Evolutionary conservation across 352 stramenopile genomes (phyloP).

Genomic region (Globisporangium ultimum): DNA sequence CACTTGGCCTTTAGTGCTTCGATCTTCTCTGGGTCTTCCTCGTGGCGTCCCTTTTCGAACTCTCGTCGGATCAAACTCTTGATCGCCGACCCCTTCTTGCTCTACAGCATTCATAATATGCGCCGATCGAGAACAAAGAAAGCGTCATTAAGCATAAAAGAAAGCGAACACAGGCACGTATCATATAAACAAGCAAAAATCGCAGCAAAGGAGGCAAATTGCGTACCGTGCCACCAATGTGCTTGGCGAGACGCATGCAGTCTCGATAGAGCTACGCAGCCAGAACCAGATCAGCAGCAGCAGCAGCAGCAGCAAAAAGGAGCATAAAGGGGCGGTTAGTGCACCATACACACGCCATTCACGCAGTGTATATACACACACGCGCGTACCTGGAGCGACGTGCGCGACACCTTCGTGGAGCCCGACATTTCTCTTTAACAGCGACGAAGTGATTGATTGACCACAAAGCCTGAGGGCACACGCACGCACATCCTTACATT

Average conservation of each 20-base stretch:
- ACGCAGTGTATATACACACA: too few species aligned
- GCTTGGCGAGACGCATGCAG: conserved; percentile 81
- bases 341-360: too few species aligned
- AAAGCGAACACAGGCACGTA: too few species aligned
- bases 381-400: conserved; percentile 57
- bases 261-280: conserved; percentile 71
- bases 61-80: conserved; percentile 66
- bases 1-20: conserved; percentile 84
- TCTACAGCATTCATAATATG: conserved; percentile 26
- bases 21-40: conserved; percentile 82
- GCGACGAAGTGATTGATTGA: too few species aligned
- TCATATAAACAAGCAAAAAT: background rate
- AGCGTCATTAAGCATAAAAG: too few species aligned
- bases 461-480: too few species aligned
- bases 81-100: conserved; percentile 81
- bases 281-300: background rate
- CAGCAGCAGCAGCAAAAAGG: background rate
- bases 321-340: too few species aligned
- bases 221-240: conserved; percentile 78
- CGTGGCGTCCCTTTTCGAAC: conserved; percentile 72
- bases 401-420: conserved; percentile 67
- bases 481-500: too few species aligned
- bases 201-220: background rate
- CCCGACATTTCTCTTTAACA: conserved; percentile 25
- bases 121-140: too few species aligned